phyloP scores from a whole-genome alignment of 75 land plant species.

The Sequoiadendron giganteum region DNA sequence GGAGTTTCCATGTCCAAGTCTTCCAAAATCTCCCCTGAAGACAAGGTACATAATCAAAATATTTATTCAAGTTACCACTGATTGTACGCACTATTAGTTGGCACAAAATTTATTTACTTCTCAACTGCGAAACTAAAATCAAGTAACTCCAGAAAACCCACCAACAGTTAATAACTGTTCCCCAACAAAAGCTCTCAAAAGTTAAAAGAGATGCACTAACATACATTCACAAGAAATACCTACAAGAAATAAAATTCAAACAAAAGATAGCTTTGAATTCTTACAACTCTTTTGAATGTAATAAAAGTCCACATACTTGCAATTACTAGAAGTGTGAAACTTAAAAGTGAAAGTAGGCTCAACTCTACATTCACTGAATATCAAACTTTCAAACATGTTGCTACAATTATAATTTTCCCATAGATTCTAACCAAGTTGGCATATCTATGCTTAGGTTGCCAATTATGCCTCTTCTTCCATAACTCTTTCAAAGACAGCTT shows the following conservation, averaged over 20 bases:
- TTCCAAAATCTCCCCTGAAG: slow-evolving; percentile 97
- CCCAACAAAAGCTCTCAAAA: neutral
- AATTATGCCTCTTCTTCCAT: neutral
- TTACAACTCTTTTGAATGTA: neutral
- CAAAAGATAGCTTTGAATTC: neutral
- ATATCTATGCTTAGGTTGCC: neutral
- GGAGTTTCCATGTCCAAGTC: slow-evolving; percentile 98
- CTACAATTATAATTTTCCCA: neutral
- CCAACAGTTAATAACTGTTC: neutral
- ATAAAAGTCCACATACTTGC: neutral
- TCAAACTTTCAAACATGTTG: neutral
- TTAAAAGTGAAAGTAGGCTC: neutral
- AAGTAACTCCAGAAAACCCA: neutral
- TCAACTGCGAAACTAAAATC: neutral
- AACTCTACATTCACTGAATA: neutral
- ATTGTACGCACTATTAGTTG: neutral
- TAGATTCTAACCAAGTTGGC: too few species aligned
- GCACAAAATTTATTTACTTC: neutral
- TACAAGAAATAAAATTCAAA: neutral
- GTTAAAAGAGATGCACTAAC: neutral
- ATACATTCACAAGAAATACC: neutral
- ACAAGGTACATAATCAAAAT: slow-evolving; percentile 1
- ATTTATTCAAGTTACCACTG: neutral
- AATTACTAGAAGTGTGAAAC: neutral
- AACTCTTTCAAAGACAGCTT: neutral